Percentiles rank a stretch among this genome's conserved stretches.
These are phyloP conservation scores for Cochlearia excelsa DNA, from an alignment of 345 rosid species.

Conservation along the genomic window DNA sequence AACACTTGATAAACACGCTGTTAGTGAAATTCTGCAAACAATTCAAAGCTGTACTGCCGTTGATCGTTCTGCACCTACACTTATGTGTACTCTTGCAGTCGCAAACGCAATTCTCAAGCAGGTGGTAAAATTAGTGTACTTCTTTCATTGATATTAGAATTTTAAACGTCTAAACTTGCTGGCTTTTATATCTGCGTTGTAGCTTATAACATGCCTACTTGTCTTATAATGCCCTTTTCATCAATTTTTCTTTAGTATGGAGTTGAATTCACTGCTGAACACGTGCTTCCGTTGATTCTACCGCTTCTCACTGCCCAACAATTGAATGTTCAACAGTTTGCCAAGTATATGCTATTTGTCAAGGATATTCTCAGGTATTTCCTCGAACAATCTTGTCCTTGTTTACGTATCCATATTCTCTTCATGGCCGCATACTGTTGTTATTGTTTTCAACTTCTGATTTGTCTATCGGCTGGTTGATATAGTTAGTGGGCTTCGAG, in stretches of 20 bases:
- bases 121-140: conserved; percentile 37
- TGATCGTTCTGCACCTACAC: conserved; percentile 93
- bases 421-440: too few relatives aligned
- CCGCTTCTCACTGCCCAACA: conserved; percentile 96
- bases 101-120: conserved; percentile 85
- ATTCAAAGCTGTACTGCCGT: conserved; percentile 91
- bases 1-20: conserved; percentile 68
- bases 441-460: too few relatives aligned
- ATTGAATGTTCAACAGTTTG: conserved; percentile 85
- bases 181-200: neutral
- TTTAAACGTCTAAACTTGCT: neutral
- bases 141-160: neutral
- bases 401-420: too few relatives aligned
- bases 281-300: conserved; percentile 72
- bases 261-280: conserved; percentile 81
- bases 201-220: conserved; percentile 8
- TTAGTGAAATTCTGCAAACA: conserved; percentile 73
- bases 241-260: conserved; percentile 57
- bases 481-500: too few relatives aligned
- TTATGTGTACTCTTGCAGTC: conserved; percentile 93
- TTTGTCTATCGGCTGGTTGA: neutral
- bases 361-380: conserved; percentile 82
- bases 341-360: conserved; percentile 89
- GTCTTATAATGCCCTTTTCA: neutral
- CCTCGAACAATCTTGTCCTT: too few relatives aligned